Evolutionary conservation across 2,329 filamentous ascomycete genomes (phyloP).

Genomic region (Myriosclerotinia duriaeana): DNA sequence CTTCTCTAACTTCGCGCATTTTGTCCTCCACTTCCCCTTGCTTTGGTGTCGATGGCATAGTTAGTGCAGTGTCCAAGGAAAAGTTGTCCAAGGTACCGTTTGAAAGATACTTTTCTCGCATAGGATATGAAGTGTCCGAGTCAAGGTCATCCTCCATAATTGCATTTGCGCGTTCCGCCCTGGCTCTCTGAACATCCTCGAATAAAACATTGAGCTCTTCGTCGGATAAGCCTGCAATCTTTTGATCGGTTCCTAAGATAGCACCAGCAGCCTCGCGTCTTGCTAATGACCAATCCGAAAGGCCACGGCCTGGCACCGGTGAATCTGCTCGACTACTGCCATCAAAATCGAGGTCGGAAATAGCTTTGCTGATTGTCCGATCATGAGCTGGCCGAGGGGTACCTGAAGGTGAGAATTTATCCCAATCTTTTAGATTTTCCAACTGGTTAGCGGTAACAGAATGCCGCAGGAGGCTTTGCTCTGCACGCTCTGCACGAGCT

Average conservation of each 20-base stretch:
- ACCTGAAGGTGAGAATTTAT: slow-evolving; percentile 63
- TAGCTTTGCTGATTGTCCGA: slow-evolving; percentile 72
- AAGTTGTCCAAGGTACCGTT: slow-evolving; percentile 95
- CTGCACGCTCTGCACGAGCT: slow-evolving; percentile 85
- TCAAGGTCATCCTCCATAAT: slow-evolving; percentile 89
- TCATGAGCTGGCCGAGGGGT: slow-evolving; percentile 68
- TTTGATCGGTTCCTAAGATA: slow-evolving; percentile 86
- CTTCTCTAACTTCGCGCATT: slow-evolving; percentile 72
- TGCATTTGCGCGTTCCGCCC: slow-evolving; percentile 72
- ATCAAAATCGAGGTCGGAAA: slow-evolving; percentile 71
- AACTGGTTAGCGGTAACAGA: slow-evolving; percentile 67
- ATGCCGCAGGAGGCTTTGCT: slow-evolving; percentile 83
- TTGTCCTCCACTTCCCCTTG: slow-evolving; percentile 73
- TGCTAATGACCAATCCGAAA: slow-evolving; percentile 92
- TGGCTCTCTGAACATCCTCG: slow-evolving; percentile 86
- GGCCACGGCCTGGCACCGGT: slow-evolving; percentile 67
- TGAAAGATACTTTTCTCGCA: slow-evolving; percentile 93
- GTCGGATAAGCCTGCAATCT: slow-evolving; percentile 84
- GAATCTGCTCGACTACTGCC: slow-evolving; percentile 73
- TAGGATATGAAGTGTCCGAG: slow-evolving; percentile 80
- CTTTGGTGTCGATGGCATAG: slow-evolving; percentile 89
- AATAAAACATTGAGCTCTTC: slow-evolving; percentile 92
- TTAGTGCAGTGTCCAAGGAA: slow-evolving; percentile 89
- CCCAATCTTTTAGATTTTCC: slow-evolving; percentile 51
- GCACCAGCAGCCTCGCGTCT: slow-evolving; percentile 89